Evolutionary conservation across 176 grass and related monocot species (phyloP).

Genomic region (Phoenix dactylifera): DNA sequence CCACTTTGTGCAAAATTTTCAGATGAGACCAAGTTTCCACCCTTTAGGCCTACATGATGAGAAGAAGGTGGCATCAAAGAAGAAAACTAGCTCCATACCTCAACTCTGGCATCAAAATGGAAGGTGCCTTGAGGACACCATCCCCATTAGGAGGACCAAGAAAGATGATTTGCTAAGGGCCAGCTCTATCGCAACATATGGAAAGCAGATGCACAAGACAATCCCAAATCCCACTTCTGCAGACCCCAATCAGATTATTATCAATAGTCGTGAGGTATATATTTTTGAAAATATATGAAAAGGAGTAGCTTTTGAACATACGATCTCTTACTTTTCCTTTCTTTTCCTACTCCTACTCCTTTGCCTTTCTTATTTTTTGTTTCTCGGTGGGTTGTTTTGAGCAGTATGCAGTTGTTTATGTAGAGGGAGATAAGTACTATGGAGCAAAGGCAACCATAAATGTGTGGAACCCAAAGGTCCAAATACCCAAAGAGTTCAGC

Average conservation of each 20-base stretch:
- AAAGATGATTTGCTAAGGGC: slow-evolving; percentile 1
- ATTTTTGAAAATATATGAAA: too few relatives aligned
- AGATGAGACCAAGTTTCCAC: neutral
- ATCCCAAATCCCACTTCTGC: neutral
- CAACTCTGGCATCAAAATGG: slow-evolving; percentile 1
- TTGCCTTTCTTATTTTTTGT: neutral
- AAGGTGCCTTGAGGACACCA: neutral
- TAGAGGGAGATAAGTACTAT: neutral
- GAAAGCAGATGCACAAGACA: neutral
- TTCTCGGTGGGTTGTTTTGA: slow-evolving; percentile 7
- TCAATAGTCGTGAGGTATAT: too few relatives aligned
- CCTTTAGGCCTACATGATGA: neutral
- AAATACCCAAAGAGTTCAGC: neutral
- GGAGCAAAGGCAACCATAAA: neutral
- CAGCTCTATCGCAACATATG: slow-evolving; percentile 5
- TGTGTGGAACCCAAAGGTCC: neutral
- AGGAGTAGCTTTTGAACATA: too few relatives aligned
- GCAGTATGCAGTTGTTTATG: neutral
- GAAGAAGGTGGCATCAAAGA: neutral
- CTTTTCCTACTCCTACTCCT: too few relatives aligned
- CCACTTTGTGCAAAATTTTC: neutral
- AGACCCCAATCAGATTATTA: too few relatives aligned
- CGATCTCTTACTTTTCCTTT: neutral
- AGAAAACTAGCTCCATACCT: neutral
- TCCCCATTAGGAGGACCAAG: neutral